phyloP scores from a whole-genome alignment of 2,329 filamentous ascomycete species.

The Colletotrichum graminicola region DNA sequence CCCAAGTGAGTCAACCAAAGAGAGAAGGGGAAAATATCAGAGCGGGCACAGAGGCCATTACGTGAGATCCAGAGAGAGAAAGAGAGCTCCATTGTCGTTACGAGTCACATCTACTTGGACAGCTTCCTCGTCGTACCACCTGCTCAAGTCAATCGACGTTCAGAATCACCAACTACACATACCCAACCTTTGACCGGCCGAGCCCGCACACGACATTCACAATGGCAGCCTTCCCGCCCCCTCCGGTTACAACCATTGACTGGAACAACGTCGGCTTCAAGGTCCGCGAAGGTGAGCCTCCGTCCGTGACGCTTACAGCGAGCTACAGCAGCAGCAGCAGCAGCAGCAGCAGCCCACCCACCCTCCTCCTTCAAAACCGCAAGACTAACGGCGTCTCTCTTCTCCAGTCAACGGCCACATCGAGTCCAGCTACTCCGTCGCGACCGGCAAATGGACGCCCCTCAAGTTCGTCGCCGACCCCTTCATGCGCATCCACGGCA shows the following conservation, averaged over 20 bases:
- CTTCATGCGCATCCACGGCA: conserved; percentile 89
- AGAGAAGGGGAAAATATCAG: neutral
- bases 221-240: conserved; percentile 77
- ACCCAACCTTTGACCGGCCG: neutral
- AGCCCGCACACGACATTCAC: conserved; percentile 36
- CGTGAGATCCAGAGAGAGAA: conserved; percentile 11
- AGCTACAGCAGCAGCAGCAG: neutral
- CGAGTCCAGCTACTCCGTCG: conserved; percentile 83
- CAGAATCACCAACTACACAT: neutral
- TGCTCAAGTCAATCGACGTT: neutral
- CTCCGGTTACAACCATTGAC: conserved; percentile 85
- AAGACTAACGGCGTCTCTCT: conserved; percentile 3
- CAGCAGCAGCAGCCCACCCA: too few relatives aligned
- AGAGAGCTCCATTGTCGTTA: conserved; percentile 9
- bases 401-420: conserved; percentile 90
- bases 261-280: conserved; percentile 95
- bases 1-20: neutral
- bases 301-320: neutral
- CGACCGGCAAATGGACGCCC: conserved; percentile 81
- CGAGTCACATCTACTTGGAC: conserved; percentile 2
- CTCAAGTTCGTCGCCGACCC: conserved; percentile 86
- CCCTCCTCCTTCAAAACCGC: too few relatives aligned
- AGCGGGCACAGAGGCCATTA: conserved; percentile 18
- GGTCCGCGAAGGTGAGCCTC: conserved; percentile 81
- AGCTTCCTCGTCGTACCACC: conserved; percentile 16